Percentiles rank a stretch among this genome's conserved stretches.
These are phyloP conservation scores for Phytopythium sindhum DNA, from an alignment of 352 stramenopile species.

Conservation along the genomic window DNA sequence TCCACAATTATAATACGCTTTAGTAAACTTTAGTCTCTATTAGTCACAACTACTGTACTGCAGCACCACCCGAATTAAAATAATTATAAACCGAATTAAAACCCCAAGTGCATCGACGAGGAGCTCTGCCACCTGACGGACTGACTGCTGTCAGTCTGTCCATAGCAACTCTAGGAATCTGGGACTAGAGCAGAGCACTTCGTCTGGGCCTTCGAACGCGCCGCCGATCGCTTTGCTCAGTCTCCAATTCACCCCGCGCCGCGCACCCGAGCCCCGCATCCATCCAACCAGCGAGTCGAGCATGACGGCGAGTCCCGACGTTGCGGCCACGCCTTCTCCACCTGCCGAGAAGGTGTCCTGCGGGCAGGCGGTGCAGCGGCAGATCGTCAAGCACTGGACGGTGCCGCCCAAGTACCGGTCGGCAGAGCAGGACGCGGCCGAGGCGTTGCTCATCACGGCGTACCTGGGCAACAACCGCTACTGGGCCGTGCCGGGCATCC, in stretches of 20 bases:
- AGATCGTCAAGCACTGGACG: constrained; percentile 47
- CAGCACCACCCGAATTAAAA: background rate
- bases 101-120: too few species aligned
- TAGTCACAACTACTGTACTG: background rate
- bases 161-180: too few species aligned
- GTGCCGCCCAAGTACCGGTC: constrained; percentile 42
- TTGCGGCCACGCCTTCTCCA: background rate
- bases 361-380: constrained; percentile 21
- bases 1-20: too few species aligned
- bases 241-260: constrained; percentile 8
- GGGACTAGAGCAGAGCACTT: too few species aligned
- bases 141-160: too few species aligned
- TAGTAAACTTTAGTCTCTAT: background rate
- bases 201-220: too few species aligned
- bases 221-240: background rate
- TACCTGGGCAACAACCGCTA: constrained; percentile 56
- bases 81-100: too few species aligned
- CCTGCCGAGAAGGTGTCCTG: constrained; percentile 21
- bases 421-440: constrained; percentile 44
- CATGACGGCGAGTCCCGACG: constrained; percentile 1
- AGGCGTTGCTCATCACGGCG: constrained; percentile 45
- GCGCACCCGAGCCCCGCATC: background rate
- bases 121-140: too few species aligned
- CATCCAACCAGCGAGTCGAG: background rate
- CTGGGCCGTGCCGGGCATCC: constrained; percentile 27